Conservation (phyloP, 441 rosid genomes). For the Gossypium lobatum region DNA sequence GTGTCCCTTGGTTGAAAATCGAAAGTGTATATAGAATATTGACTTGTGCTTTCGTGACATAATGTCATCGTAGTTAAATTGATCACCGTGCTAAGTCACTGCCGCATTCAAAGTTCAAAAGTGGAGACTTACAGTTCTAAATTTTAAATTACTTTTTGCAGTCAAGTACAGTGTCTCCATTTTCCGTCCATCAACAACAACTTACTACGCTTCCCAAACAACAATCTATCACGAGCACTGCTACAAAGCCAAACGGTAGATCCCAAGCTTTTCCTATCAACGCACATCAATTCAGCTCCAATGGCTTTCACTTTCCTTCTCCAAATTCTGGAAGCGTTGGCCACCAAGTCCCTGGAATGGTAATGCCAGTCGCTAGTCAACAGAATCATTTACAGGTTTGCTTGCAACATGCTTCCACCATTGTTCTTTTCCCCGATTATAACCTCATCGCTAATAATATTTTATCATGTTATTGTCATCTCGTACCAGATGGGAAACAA, state of each 20-base stretch:
- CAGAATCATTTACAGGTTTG: slow-evolving; percentile 38
- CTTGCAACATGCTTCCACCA: slow-evolving; percentile 1
- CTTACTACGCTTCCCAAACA: slow-evolving; percentile 30
- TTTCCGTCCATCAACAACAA: slow-evolving; percentile 39
- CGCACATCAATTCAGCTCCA: slow-evolving; percentile 17
- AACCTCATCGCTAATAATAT: neutral
- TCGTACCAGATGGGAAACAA: slow-evolving; percentile 35
- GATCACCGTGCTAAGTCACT: too few species aligned
- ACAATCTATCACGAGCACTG: slow-evolving; percentile 25
- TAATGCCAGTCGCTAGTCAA: slow-evolving; percentile 21
- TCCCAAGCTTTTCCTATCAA: slow-evolving; percentile 18
- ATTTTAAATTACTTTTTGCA: slow-evolving; percentile 12
- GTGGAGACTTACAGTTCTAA: neutral
- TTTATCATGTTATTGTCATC: slow-evolving; percentile 15
- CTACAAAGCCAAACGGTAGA: slow-evolving; percentile 22
- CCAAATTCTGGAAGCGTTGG: slow-evolving; percentile 27
- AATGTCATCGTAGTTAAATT: neutral
- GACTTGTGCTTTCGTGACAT: neutral
- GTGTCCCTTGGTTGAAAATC: neutral
- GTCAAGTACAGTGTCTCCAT: slow-evolving; percentile 37
- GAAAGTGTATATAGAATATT: neutral
- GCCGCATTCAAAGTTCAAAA: neutral
- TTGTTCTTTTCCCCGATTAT: neutral
- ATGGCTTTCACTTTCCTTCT: slow-evolving; percentile 15
- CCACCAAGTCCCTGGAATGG: slow-evolving; percentile 39